Conservation (phyloP, 208 protist genomes). For the Acanthamoeba lenticulata region DNA sequence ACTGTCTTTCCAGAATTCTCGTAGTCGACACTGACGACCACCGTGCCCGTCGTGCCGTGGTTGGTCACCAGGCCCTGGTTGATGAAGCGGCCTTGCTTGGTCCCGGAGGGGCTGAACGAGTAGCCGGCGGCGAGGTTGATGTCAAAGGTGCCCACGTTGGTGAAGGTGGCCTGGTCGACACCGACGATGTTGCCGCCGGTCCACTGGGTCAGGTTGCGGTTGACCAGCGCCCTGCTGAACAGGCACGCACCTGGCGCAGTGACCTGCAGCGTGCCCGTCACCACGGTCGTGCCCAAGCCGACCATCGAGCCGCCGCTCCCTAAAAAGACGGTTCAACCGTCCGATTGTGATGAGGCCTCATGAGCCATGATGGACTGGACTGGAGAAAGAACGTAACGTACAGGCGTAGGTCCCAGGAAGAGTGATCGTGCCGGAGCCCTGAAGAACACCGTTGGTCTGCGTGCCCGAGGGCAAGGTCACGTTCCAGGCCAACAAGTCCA, state of each 20-base stretch:
- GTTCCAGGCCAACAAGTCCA: constrained; percentile 43
- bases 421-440: constrained; percentile 4
- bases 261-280: constrained; percentile 20
- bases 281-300: constrained; percentile 24
- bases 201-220: constrained; percentile 45
- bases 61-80: constrained; percentile 3
- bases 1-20: constrained; percentile 5
- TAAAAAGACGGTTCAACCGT: too few species aligned
- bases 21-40: neutral
- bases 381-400: too few species aligned
- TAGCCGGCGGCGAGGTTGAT: constrained; percentile 15
- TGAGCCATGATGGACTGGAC: too few species aligned
- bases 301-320: neutral
- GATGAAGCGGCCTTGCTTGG: neutral
- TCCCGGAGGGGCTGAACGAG: neutral
- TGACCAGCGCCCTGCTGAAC: constrained; percentile 43
- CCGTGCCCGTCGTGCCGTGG: neutral
- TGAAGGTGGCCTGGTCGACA: constrained; percentile 32
- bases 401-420: neutral
- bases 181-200: neutral
- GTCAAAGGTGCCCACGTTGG: constrained; percentile 12
- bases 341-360: too few species aligned
- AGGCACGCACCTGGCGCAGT: neutral
- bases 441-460: neutral
- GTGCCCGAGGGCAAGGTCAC: neutral